Conservation (phyloP, 2,329 filamentous ascomycete species). For the Helicocarpus griseus region DNA sequence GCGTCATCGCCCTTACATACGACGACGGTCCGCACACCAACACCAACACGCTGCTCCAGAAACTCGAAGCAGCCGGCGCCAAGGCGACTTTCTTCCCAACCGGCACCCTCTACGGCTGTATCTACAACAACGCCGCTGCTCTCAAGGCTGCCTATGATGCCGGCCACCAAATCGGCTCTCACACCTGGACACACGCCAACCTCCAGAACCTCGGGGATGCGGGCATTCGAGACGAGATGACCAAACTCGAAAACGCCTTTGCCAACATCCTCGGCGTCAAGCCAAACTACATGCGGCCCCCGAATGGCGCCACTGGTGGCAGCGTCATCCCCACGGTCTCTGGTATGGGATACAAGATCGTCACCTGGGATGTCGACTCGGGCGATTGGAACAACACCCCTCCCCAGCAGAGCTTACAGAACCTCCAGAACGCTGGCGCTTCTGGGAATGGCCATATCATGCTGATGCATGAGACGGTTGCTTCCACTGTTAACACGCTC, state of each 20-base stretch:
- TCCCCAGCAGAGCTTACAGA: conserved; percentile 1
- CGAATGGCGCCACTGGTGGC: conserved; percentile 1
- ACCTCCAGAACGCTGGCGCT: conserved; percentile 1
- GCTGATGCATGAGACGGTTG: conserved; percentile 7
- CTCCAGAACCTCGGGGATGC: not conserved
- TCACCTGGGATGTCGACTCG: conserved; percentile 4
- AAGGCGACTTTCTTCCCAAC: conserved; percentile 58
- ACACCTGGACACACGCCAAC: conserved; percentile 21
- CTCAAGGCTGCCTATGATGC: conserved; percentile 24
- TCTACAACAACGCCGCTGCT: conserved; percentile 20
- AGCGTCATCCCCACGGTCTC: not conserved
- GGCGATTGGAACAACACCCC: conserved; percentile 1
- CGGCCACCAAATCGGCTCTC: conserved; percentile 39
- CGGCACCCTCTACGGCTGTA: conserved; percentile 29
- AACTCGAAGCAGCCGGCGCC: conserved; percentile 46
- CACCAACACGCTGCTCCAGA: conserved; percentile 50
- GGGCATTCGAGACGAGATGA: conserved; percentile 1
- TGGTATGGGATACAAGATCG: not conserved
- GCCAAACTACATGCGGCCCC: conserved; percentile 7
- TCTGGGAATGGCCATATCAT: conserved; percentile 3
- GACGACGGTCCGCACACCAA: conserved; percentile 54
- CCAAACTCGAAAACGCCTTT: conserved; percentile 1
- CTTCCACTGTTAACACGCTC: conserved; percentile 3
- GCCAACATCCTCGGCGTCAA: conserved; percentile 6
- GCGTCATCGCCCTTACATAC: conserved; percentile 54